phyloP scores from a whole-genome alignment of 345 rosid genomes.

The Mangifera indica region DNA sequence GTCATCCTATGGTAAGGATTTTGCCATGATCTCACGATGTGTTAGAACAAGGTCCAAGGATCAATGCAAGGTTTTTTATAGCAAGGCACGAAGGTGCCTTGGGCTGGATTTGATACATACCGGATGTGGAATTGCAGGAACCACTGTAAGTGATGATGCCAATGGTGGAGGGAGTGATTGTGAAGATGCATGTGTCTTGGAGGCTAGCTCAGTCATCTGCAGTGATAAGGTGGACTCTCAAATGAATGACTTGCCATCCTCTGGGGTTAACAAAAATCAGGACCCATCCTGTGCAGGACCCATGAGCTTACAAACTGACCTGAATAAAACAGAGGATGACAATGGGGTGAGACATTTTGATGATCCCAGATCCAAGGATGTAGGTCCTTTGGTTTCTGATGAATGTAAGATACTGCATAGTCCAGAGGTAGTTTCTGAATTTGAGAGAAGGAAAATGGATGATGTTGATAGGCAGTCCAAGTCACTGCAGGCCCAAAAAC shows the following conservation, averaged over 20 bases:
- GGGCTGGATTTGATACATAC: conserved; percentile 68
- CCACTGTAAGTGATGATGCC: conserved; percentile 52
- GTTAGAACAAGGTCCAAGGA: conserved; percentile 75
- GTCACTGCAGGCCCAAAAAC: conserved; percentile 26
- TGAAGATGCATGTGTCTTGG: conserved; percentile 62
- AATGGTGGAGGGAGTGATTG: conserved; percentile 74
- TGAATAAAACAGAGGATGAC: conserved; percentile 38
- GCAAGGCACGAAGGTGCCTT: conserved; percentile 92
- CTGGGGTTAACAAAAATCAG: conserved; percentile 31
- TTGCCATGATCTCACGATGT: conserved; percentile 58
- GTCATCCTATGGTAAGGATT: conserved; percentile 78
- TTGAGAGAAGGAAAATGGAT: conserved; percentile 26
- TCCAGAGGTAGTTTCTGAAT: conserved; percentile 22
- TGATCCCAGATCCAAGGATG: conserved; percentile 32
- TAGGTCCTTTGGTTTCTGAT: conserved; percentile 31
- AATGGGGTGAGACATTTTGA: conserved; percentile 23
- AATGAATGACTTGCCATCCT: conserved; percentile 36
- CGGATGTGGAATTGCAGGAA: conserved; percentile 37
- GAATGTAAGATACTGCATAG: conserved; percentile 22
- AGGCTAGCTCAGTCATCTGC: conserved; percentile 46
- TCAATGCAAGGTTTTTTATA: conserved; percentile 87
- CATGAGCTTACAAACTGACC: conserved; percentile 30
- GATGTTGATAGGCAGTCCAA: conserved; percentile 31
- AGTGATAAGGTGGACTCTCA: conserved; percentile 42
- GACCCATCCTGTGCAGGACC: conserved; percentile 29